Evolutionary conservation across 768 basidiomycete species (phyloP), one percentile per base, ranked within the genome.

Genomic region (Lactifluus piperatus): DNA sequence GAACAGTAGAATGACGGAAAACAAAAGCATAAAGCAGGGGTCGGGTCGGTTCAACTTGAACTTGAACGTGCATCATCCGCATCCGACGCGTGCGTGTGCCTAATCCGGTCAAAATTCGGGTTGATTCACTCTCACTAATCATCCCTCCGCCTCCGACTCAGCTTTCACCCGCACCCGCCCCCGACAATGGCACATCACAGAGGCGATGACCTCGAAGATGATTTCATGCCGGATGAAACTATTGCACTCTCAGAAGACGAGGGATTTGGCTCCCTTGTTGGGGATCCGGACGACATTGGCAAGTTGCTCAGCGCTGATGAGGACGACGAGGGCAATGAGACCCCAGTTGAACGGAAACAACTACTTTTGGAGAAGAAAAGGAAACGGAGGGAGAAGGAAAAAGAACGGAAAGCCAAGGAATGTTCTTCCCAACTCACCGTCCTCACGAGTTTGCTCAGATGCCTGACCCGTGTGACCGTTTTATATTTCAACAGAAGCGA

Each of bases 191-290:
- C 58, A 46, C 71, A 74, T 71, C 76, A 70, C 55, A 67, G 76
- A 61, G 84, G 85, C 44, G 88, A 94, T 75, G 90, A 90, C 75
- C 77, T 94, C 20, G 88, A 88, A 49, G 91, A 93, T 69, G 86
- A 91, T 63, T 91, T 86, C 68, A 75, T 86, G 51, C 78, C 79
- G 32, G 85, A 93, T 62, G 84, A 85, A 45, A 74, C 81, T 14
- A 79, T 88, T 0, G 84, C 82, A 0, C 72, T 80, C 14, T 85
- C 83, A 0, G 85, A 77, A 11, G 84, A 82, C 47, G 87, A 87
- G 14, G 65, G 70, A 26, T 53, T 68, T 27, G 69, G 51, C 46
- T 69, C 66, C 44, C 51, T 51, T 45, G 54, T 41, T 2, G 68
- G 66, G 20, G 76, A 64, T 27, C 43, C 43, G 11, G 57, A 78